phyloP scores from a whole-genome alignment of 306 rosid genomes.

The Lablab purpureus region DNA sequence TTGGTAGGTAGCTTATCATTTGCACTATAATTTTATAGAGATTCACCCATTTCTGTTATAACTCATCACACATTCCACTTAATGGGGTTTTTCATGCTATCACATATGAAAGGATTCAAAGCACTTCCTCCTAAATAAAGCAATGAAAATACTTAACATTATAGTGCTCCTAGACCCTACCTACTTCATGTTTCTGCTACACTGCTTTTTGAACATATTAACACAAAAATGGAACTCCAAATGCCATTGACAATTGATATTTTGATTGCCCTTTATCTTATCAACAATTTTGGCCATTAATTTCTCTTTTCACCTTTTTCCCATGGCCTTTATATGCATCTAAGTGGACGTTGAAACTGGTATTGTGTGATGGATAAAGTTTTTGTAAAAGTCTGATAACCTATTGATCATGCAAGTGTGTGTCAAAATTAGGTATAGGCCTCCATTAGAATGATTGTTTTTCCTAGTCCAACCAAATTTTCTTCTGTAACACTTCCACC shows the following conservation, averaged over 20 bases:
- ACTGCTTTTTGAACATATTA: background rate
- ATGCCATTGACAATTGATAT: background rate
- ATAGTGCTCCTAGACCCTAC: background rate
- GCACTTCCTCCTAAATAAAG: too few species aligned
- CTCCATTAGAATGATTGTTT: conserved; percentile 6
- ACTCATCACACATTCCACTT: background rate
- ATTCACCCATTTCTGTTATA: background rate
- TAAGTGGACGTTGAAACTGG: background rate
- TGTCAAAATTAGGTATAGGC: conserved; percentile 13
- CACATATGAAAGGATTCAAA: too few species aligned
- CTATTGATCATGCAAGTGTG: background rate
- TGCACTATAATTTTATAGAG: background rate
- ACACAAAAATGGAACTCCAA: background rate
- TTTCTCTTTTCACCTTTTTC: background rate
- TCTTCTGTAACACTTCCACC: background rate
- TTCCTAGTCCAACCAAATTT: background rate
- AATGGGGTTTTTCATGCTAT: background rate
- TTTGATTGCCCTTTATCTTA: background rate
- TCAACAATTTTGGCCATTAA: background rate
- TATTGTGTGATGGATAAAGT: conserved; percentile 17
- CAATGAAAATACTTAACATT: background rate
- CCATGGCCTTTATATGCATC: background rate
- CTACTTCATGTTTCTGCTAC: background rate
- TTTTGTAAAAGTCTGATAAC: background rate
- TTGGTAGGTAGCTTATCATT: background rate